phyloP scores from a whole-genome alignment of 106 monocot species.

The Acanthochlamys bracteata region DNA sequence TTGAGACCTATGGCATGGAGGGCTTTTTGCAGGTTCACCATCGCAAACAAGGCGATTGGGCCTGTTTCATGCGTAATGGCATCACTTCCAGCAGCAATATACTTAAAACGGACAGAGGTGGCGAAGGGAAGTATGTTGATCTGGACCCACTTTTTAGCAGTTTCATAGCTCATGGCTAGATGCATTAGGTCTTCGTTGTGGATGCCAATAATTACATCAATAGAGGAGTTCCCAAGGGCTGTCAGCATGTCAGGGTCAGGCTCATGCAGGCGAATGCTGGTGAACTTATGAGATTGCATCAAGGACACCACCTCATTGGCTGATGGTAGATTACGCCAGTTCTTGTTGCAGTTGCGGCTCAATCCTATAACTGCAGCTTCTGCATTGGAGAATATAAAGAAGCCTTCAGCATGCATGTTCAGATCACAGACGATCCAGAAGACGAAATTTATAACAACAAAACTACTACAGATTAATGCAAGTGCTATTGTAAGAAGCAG shows the following conservation, averaged over 20 bases:
- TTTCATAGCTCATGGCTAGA: neutral
- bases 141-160: neutral
- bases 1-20: neutral
- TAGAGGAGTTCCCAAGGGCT: neutral
- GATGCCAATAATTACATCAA: conserved; percentile 3
- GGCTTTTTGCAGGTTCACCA: conserved; percentile 2
- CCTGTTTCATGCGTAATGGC: neutral
- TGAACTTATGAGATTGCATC: neutral
- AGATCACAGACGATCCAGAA: neutral
- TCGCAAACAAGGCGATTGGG: neutral
- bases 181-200: neutral
- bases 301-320: neutral
- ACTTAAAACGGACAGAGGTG: neutral
- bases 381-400: neutral
- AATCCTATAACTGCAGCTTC: neutral
- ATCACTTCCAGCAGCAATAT: conserved; percentile 1
- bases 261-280: neutral
- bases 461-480: too few relatives aligned
- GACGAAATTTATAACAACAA: too few relatives aligned
- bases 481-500: too few relatives aligned
- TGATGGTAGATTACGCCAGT: neutral
- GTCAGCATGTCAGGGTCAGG: neutral
- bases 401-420: neutral
- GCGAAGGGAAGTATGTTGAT: neutral
- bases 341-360: neutral